Percentiles rank a stretch among this genome's conserved stretches.
Evolutionary conservation across 495 filamentous ascomycete genomes (phyloP).

Genomic region (Hapsidospora chrysogenum): DNA sequence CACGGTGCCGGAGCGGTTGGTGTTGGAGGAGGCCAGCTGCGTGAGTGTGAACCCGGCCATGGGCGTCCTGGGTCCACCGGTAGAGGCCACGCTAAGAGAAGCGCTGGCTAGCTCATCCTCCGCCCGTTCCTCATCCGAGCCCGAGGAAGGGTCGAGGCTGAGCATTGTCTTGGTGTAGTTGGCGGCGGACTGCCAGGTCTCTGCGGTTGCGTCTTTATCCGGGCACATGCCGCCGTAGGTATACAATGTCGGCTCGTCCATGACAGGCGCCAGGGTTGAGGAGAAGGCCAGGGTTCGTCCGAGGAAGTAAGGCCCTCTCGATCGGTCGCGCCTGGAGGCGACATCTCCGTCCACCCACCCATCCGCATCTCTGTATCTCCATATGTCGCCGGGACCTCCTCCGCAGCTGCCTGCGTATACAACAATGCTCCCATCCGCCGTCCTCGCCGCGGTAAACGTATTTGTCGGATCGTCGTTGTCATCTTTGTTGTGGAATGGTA

Average conservation of each 20-base stretch:
- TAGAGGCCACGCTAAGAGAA: constrained; percentile 8
- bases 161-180: constrained; percentile 68
- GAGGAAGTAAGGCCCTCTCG: constrained; percentile 45
- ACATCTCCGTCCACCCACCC: constrained; percentile 9
- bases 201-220: constrained; percentile 18
- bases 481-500: constrained; percentile 58
- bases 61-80: constrained; percentile 40
- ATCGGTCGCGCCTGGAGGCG: constrained; percentile 10
- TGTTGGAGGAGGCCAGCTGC: constrained; percentile 34
- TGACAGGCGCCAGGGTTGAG: constrained; percentile 27
- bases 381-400: constrained; percentile 16
- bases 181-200: constrained; percentile 43
- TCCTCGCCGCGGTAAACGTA: constrained; percentile 44
- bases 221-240: constrained; percentile 87
- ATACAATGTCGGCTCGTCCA: constrained; percentile 38
- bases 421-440: constrained; percentile 46
- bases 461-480: constrained; percentile 9
- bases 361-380: constrained; percentile 14
- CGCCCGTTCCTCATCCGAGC: constrained; percentile 15
- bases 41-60: constrained; percentile 83
- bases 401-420: constrained; percentile 56
- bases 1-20: constrained; percentile 38
- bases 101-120: constrained; percentile 13
- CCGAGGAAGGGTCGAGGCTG: constrained; percentile 27
- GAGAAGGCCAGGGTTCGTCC: constrained; percentile 53